These are phyloP conservation scores for Endogone sp. DNA, from an alignment of 192 early-diverging fungal species.

Conservation along the genomic window DNA sequence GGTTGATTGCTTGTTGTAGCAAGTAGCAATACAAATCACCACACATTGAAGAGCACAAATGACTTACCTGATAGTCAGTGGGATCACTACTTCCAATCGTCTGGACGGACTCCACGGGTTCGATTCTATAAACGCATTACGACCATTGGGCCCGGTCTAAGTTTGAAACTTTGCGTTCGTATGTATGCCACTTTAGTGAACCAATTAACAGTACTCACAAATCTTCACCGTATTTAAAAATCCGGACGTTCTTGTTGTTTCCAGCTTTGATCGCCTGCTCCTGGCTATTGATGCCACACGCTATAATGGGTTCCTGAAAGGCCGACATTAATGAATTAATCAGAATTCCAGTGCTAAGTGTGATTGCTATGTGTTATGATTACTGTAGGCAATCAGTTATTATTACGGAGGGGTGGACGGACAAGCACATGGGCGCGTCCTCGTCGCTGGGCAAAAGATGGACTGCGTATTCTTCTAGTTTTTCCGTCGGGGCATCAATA, in stretches of 20 bases:
- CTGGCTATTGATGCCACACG: conserved; percentile 71
- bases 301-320: conserved; percentile 50
- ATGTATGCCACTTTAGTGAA: background rate
- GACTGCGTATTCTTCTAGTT: conserved; percentile 17
- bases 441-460: conserved; percentile 44
- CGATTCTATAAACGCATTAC: background rate
- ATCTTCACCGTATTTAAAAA: conserved; percentile 59
- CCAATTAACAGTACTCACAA: conserved; percentile 11
- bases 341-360: background rate
- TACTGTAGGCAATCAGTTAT: too few species aligned
- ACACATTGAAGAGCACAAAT: background rate
- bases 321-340: too few species aligned
- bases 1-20: too few species aligned
- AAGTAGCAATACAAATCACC: too few species aligned
- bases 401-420: conserved; percentile 78
- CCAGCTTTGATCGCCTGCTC: conserved; percentile 60
- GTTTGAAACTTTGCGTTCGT: too few species aligned
- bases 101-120: conserved; percentile 20
- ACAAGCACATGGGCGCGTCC: conserved; percentile 82
- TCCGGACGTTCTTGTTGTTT: conserved; percentile 72
- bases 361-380: too few species aligned
- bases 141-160: background rate
- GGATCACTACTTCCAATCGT: conserved; percentile 47
- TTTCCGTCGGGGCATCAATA: conserved; percentile 30
- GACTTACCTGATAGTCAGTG: conserved; percentile 51